phyloP scores from a whole-genome alignment of 257 asterid species.

The Solanum clarkiae region DNA sequence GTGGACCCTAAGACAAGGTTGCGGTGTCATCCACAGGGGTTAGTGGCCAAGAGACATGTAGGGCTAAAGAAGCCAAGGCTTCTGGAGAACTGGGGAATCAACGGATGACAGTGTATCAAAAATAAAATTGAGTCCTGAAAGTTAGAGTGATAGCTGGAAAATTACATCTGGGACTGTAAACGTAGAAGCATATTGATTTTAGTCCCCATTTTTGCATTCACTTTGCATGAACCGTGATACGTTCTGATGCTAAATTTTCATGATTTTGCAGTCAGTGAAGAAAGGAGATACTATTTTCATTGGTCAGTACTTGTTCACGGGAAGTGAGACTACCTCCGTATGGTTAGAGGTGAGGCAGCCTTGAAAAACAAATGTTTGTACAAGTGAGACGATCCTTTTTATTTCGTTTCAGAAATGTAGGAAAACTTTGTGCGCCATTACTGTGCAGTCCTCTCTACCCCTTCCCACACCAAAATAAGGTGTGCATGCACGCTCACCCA shows the following conservation, averaged over 20 bases:
- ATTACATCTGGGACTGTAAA: neutral
- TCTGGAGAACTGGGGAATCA: neutral
- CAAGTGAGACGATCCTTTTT: neutral
- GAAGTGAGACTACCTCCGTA: constrained; percentile 95
- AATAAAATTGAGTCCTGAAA: neutral
- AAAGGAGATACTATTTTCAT: constrained; percentile 88
- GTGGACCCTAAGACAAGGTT: neutral
- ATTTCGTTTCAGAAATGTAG: neutral
- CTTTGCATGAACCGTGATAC: neutral
- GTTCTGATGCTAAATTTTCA: neutral
- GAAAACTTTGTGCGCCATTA: neutral
- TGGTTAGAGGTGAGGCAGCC: constrained; percentile 70
- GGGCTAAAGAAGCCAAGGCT: neutral
- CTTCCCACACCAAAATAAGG: neutral
- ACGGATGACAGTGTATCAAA: neutral
- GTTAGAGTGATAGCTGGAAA: neutral
- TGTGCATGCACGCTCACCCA: neutral
- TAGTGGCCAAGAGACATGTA: neutral
- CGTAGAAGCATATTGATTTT: neutral
- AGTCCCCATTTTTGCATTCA: neutral
- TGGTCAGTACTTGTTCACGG: constrained; percentile 93
- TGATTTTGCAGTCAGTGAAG: constrained; percentile 67
- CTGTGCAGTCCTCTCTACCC: neutral
- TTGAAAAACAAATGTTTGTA: neutral
- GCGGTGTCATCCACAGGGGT: neutral